Evolutionary conservation across 1,139 yeast genomes (phyloP).

Genomic region (Debaryomyces singareniensis): DNA sequence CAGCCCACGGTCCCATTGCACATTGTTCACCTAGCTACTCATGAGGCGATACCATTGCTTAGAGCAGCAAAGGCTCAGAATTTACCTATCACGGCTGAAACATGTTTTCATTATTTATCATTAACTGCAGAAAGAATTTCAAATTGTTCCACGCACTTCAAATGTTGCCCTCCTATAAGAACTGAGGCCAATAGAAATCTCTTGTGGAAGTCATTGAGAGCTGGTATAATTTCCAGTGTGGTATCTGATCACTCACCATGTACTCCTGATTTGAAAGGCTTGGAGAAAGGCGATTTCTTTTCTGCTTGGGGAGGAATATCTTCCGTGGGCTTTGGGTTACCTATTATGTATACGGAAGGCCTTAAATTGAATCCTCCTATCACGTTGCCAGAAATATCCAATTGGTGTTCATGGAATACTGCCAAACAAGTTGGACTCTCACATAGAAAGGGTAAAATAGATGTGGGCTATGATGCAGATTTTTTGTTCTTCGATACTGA

Average conservation of each 20-base stretch:
- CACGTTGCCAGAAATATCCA: conserved; percentile 54
- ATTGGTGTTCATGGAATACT: conserved; percentile 79
- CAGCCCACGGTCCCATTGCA: conserved; percentile 70
- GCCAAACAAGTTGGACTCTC: conserved; percentile 78
- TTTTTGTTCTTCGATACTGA: conserved; percentile 72
- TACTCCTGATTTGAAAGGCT: conserved; percentile 80
- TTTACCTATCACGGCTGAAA: conserved; percentile 71
- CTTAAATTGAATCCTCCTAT: conserved; percentile 47
- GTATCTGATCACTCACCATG: conserved; percentile 97
- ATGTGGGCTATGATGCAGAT: conserved; percentile 80
- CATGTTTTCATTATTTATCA: conserved; percentile 87
- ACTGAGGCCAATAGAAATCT: conserved; percentile 60
- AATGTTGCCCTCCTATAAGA: conserved; percentile 94
- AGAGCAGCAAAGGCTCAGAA: conserved; percentile 55
- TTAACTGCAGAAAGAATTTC: conserved; percentile 73
- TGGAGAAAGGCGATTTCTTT: conserved; percentile 80
- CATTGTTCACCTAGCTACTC: conserved; percentile 84
- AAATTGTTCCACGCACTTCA: conserved; percentile 70
- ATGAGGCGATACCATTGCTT: conserved; percentile 70
- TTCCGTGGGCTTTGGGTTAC: conserved; percentile 85
- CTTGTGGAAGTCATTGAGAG: conserved; percentile 71
- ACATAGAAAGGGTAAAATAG: conserved; percentile 65
- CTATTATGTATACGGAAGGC: conserved; percentile 75
- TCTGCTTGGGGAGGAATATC: conserved; percentile 98
- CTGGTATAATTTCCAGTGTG: conserved; percentile 69